Conservation (phyloP, 1,139 yeast genomes). For the Chernovozyma aurita region DNA sequence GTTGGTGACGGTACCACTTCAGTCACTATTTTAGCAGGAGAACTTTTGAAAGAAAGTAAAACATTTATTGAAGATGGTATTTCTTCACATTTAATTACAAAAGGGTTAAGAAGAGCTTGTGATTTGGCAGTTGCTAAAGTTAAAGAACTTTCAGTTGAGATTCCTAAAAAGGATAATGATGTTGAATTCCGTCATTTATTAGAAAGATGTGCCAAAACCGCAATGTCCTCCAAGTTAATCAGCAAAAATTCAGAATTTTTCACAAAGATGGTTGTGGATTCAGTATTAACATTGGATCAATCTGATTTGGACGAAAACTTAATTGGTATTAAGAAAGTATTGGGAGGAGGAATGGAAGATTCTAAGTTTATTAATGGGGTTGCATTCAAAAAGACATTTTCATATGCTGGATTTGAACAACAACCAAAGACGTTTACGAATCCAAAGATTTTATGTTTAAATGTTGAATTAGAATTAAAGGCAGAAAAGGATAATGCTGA, state of each 20-base stretch:
- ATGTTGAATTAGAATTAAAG: slow-evolving; percentile 91
- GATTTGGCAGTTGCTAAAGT: slow-evolving; percentile 71
- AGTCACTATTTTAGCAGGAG: slow-evolving; percentile 92
- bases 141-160: slow-evolving; percentile 69
- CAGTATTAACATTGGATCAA: slow-evolving; percentile 83
- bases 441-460: slow-evolving; percentile 81
- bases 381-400: slow-evolving; percentile 93
- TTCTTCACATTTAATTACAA: slow-evolving; percentile 80
- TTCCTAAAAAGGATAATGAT: slow-evolving; percentile 41
- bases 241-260: slow-evolving; percentile 83
- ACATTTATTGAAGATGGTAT: slow-evolving; percentile 93
- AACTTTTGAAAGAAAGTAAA: slow-evolving; percentile 85
- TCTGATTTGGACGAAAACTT: slow-evolving; percentile 80
- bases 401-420: slow-evolving; percentile 98
- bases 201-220: slow-evolving; percentile 93
- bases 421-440: slow-evolving; percentile 82
- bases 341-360: slow-evolving; percentile 97
- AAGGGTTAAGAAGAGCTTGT: slow-evolving; percentile 84
- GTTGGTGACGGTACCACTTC: slow-evolving; percentile 99
- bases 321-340: slow-evolving; percentile 90
- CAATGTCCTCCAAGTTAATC: slow-evolving; percentile 94
- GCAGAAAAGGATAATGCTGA: slow-evolving; percentile 99
- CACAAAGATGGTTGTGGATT: slow-evolving; percentile 95
- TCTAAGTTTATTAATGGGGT: slow-evolving; percentile 88
- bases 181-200: slow-evolving; percentile 67